Evolutionary conservation across 768 basidiomycete genomes (phyloP).

Genomic region (Panus rudis): DNA sequence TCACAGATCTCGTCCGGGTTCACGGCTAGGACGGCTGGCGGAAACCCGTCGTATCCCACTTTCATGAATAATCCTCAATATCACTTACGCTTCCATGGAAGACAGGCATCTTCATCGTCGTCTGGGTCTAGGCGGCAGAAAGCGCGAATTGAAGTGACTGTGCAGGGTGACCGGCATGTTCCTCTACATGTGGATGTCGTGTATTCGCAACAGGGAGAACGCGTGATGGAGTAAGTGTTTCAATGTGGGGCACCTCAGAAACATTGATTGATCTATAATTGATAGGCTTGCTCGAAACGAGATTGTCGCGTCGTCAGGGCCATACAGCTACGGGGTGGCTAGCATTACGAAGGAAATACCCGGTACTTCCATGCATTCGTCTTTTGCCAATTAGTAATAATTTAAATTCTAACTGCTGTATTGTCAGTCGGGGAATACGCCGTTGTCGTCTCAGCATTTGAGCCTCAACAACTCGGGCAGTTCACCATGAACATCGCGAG

Average conservation of each 20-base stretch:
- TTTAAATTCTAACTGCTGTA: constrained; percentile 6
- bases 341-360: constrained; percentile 42
- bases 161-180: constrained; percentile 55
- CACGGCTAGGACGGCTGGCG: constrained; percentile 71
- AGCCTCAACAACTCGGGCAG: constrained; percentile 56
- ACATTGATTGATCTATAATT: neutral
- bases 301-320: constrained; percentile 64
- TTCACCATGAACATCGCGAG: constrained; percentile 64
- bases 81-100: constrained; percentile 49
- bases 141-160: constrained; percentile 34
- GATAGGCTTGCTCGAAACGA: constrained; percentile 57
- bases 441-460: constrained; percentile 79
- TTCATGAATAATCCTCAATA: constrained; percentile 94
- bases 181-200: constrained; percentile 69
- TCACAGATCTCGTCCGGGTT: constrained; percentile 54
- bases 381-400: no score
- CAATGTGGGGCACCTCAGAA: no score
- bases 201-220: constrained; percentile 70
- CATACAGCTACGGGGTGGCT: constrained; percentile 77
- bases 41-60: constrained; percentile 71
- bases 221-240: constrained; percentile 63
- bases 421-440: constrained; percentile 70
- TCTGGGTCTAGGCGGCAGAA: constrained; percentile 23
- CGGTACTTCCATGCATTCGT: constrained; percentile 32
- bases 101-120: neutral